Conservation (phyloP, 805 yeast genomes). For the Suhomyces tanzawaensis region DNA sequence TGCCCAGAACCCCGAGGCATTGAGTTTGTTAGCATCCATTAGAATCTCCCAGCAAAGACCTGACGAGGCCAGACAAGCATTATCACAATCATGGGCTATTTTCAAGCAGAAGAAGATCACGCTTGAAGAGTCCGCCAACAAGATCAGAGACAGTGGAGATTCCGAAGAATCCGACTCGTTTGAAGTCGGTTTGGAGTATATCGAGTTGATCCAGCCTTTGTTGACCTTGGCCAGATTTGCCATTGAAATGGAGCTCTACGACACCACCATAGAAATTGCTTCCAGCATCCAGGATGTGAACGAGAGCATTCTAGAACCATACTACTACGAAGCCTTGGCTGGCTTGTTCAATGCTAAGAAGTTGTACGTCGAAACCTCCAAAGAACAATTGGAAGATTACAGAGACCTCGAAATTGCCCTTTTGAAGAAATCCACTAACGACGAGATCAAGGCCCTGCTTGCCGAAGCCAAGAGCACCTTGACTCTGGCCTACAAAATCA, state of each 20-base stretch:
- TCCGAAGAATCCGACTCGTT: constrained; percentile 36
- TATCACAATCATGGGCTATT: constrained; percentile 68
- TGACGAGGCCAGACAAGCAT: constrained; percentile 70
- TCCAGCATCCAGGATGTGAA: constrained; percentile 69
- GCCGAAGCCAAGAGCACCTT: constrained; percentile 44
- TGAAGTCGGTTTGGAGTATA: constrained; percentile 51
- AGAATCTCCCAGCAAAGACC: constrained; percentile 80
- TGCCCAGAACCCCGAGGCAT: constrained; percentile 68
- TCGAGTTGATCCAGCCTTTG: constrained; percentile 72
- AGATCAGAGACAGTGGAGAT: constrained; percentile 11
- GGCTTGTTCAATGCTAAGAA: constrained; percentile 46
- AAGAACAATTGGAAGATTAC: constrained; percentile 38
- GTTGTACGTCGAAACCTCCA: constrained; percentile 13
- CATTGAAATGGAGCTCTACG: constrained; percentile 73
- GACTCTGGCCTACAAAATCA: constrained; percentile 44
- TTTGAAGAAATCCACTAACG: constrained; percentile 19
- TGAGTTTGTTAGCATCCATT: constrained; percentile 80
- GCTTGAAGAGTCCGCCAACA: constrained; percentile 43
- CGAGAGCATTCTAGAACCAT: constrained; percentile 79
- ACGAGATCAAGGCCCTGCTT: constrained; percentile 27
- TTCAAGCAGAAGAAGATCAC: constrained; percentile 51
- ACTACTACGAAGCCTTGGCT: constrained; percentile 80
- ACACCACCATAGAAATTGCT: constrained; percentile 64
- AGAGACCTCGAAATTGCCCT: constrained; percentile 33
- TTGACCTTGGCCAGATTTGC: constrained; percentile 70